Percentiles rank a stretch among this genome's conserved stretches.
phyloP scores from a whole-genome alignment of 169 alveolate genomes.

The Cyclospora cayetanensis region DNA sequence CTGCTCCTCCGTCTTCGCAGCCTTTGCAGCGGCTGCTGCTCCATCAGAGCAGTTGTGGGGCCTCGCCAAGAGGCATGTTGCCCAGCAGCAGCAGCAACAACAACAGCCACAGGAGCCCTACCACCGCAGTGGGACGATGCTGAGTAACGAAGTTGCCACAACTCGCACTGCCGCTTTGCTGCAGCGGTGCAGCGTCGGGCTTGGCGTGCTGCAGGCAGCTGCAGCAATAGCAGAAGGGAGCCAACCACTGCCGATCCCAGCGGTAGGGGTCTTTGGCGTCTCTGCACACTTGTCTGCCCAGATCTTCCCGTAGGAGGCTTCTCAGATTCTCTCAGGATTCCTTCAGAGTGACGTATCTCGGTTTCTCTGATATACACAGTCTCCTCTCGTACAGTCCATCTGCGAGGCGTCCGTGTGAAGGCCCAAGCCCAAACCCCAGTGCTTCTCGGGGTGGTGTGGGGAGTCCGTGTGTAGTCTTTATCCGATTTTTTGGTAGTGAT shows the following conservation, averaged over 20 bases:
- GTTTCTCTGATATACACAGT: no score
- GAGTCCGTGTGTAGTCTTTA: no score
- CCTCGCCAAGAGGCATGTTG: constrained; percentile 39
- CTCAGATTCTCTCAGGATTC: no score
- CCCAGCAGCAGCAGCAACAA: constrained; percentile 22
- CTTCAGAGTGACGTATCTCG: no score
- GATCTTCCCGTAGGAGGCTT: no score
- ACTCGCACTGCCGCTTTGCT: not conserved
- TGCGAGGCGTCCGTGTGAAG: no score
- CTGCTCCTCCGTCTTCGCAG: not conserved
- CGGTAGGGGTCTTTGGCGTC: not conserved
- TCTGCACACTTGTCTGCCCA: no score
- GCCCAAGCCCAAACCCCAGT: no score
- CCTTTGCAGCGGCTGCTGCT: constrained; percentile 42
- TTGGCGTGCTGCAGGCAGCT: constrained; percentile 27
- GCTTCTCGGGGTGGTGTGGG: no score
- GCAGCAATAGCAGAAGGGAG: constrained; percentile 2
- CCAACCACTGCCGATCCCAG: not conserved
- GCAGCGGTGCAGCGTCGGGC: constrained; percentile 26
- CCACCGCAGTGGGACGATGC: constrained; percentile 32
- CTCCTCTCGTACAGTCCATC: no score
- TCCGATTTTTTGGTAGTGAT: no score
- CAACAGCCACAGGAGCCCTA: constrained; percentile 11
- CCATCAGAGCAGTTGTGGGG: constrained; percentile 44
- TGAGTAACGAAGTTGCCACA: constrained; percentile 14